Base-by-base conservation (phyloP, 192 early-diverging fungal species). In the Coemansia sp. region DNA sequence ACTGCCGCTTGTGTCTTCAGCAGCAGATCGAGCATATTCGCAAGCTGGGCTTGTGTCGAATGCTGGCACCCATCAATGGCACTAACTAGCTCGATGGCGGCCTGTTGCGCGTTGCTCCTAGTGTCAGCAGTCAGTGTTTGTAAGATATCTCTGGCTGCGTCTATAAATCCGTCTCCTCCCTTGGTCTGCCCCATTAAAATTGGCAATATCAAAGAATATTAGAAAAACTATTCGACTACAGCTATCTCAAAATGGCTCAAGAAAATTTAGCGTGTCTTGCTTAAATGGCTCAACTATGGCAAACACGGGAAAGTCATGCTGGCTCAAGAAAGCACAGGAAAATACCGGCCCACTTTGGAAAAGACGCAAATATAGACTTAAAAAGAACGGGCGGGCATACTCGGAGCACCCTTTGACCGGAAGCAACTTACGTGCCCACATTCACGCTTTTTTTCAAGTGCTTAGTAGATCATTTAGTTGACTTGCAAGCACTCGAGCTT, bases 81-180 rank as follows among this genome's bases (percentile, higher is more conserved):
- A 11, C 38, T 39, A 7, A 40, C 58, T 33, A 72, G 35, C 27
- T 65, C 69, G 12, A 12, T 27, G 11, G 59, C 41, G 5, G 59
- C 59, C 38, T 5, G 10, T 12, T 54, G 63, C n/a, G 70, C 59
- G 3, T 36, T 12, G 17, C 34, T n/a, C 0, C 64, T 56, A 9
- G 36, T 33, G 35, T 37, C 53, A 1, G 37, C 70, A 1, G 60
- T 58, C 4, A 72, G 4, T 11, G 55, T 29, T 10, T 26, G 42
- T 0, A 72, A 50, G 3, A 65, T 58, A 0, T 24, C 44, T 3
- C 33, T 44, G 4, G 70, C 40, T 8, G 58, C 53, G 1, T 65
- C 46, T 12, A 64, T 39, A 19, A 65, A 61, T 12, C 63, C 7
- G 15, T 39, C 50, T 2, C 10, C 17, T 14, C 36, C 9, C 17